These are phyloP conservation scores for Stentor roeselii DNA, from an alignment of 73 alveolate genomes.

Conservation along the genomic window DNA sequence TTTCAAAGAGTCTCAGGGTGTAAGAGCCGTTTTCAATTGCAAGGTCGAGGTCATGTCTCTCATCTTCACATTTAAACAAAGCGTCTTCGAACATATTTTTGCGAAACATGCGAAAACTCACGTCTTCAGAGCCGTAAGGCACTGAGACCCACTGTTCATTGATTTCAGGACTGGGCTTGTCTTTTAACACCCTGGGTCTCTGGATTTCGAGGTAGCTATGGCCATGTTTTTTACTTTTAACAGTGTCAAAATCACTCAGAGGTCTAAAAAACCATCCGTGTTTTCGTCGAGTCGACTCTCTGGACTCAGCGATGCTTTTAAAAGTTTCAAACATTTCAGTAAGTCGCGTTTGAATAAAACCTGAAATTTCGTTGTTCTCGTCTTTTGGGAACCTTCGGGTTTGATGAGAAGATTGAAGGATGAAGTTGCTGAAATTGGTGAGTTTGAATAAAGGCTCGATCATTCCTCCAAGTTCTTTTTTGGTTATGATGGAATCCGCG, in stretches of 20 bases:
- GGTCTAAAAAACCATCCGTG: not conserved
- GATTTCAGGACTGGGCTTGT: not conserved
- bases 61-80: slow-evolving; percentile 61
- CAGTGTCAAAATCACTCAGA: not conserved
- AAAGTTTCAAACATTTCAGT: not conserved
- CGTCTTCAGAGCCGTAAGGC: slow-evolving; percentile 52
- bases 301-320: not conserved
- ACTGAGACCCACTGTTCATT: slow-evolving; percentile 6
- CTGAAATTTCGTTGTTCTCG: not conserved
- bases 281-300: not conserved
- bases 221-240: not conserved
- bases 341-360: not conserved
- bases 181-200: not conserved
- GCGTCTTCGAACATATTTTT: slow-evolving; percentile 51
- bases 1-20: slow-evolving; percentile 2
- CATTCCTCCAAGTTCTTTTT: not conserved
- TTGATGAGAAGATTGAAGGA: not conserved
- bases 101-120: slow-evolving; percentile 46
- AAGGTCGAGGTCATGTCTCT: slow-evolving; percentile 55
- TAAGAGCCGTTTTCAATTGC: slow-evolving; percentile 2
- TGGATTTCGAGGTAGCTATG: slow-evolving; percentile 7
- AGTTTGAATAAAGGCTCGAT: not conserved
- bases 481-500: not conserved
- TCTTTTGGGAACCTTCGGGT: not conserved
- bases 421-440: not conserved